These are phyloP conservation scores for Gigaspora rosea DNA, from an alignment of 192 early-diverging fungal species.

Conservation along the genomic window DNA sequence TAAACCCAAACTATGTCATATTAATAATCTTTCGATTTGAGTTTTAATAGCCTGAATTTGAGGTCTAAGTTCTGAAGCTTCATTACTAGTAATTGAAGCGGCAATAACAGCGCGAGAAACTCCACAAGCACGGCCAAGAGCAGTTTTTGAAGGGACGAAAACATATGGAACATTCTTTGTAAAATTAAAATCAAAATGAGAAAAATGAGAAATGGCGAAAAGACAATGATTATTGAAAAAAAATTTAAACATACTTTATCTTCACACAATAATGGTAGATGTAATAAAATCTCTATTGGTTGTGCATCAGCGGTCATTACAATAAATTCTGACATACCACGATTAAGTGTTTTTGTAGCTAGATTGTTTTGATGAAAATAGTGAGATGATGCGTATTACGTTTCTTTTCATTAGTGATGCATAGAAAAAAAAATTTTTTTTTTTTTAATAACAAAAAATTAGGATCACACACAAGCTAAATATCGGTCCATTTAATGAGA, in stretches of 20 bases:
- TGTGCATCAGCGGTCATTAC: slow-evolving; percentile 98
- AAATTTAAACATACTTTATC: slow-evolving; percentile 70
- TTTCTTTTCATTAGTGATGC: no score
- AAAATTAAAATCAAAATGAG: not conserved
- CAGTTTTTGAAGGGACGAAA: slow-evolving; percentile 95
- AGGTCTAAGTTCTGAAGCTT: slow-evolving; percentile 90
- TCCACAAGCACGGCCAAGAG: slow-evolving; percentile 96
- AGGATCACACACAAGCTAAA: no score
- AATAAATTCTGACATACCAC: slow-evolving; percentile 98
- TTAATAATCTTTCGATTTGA: slow-evolving; percentile 92
- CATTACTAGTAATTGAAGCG: slow-evolving; percentile 94
- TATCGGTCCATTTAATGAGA: no score
- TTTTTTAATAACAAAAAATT: no score
- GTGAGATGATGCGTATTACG: no score
- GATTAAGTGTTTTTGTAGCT: slow-evolving; percentile 99
- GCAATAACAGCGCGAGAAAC: slow-evolving; percentile 94
- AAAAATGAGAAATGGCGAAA: not conserved
- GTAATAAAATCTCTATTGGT: slow-evolving; percentile 96
- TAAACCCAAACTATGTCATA: slow-evolving; percentile 51
- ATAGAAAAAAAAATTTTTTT: no score
- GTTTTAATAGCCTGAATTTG: slow-evolving; percentile 90
- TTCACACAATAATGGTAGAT: slow-evolving; percentile 97
- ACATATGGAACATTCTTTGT: slow-evolving; percentile 96
- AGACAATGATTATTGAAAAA: not conserved
- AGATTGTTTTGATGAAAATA: not conserved